Evolutionary conservation across 352 stramenopile species (phyloP).

Genomic region (Phytopythium aichiense): DNA sequence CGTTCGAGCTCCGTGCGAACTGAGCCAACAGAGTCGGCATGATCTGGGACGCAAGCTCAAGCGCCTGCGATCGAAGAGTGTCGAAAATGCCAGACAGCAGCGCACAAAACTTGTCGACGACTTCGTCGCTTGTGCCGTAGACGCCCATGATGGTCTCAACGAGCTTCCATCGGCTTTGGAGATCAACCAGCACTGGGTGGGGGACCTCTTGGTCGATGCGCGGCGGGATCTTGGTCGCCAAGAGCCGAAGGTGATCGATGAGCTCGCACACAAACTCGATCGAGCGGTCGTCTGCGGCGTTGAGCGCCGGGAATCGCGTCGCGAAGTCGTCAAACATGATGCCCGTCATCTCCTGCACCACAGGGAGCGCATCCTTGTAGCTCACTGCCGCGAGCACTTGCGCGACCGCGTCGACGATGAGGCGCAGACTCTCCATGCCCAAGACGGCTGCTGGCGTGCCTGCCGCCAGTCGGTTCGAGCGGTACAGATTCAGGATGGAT

Average conservation of each 20-base stretch:
- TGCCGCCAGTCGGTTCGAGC: slow-evolving; percentile 26
- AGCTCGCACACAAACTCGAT: slow-evolving; percentile 55
- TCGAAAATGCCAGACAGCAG: slow-evolving; percentile 60
- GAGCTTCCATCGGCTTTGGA: slow-evolving; percentile 55
- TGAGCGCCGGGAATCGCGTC: slow-evolving; percentile 38
- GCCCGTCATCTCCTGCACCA: slow-evolving; percentile 56
- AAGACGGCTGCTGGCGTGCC: slow-evolving; percentile 19
- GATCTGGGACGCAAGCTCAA: slow-evolving; percentile 56
- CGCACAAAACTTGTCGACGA: slow-evolving; percentile 50
- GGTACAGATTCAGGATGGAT: slow-evolving; percentile 59
- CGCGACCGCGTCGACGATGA: slow-evolving; percentile 73
- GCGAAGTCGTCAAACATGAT: slow-evolving; percentile 68
- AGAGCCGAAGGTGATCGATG: slow-evolving; percentile 52
- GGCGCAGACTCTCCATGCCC: slow-evolving; percentile 37
- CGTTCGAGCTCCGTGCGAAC: slow-evolving; percentile 54
- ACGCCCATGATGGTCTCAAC: slow-evolving; percentile 48
- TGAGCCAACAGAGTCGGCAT: slow-evolving; percentile 61
- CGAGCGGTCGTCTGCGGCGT: slow-evolving; percentile 38
- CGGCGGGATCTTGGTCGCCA: slow-evolving; percentile 49
- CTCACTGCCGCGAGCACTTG: slow-evolving; percentile 54
- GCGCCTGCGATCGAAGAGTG: slow-evolving; percentile 51
- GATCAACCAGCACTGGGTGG: slow-evolving; percentile 50
- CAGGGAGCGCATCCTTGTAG: slow-evolving; percentile 56
- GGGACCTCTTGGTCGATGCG: slow-evolving; percentile 59
- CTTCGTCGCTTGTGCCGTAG: slow-evolving; percentile 50